phyloP scores from a whole-genome alignment of 2,329 filamentous ascomycete genomes.

The Zasmidium cellare region DNA sequence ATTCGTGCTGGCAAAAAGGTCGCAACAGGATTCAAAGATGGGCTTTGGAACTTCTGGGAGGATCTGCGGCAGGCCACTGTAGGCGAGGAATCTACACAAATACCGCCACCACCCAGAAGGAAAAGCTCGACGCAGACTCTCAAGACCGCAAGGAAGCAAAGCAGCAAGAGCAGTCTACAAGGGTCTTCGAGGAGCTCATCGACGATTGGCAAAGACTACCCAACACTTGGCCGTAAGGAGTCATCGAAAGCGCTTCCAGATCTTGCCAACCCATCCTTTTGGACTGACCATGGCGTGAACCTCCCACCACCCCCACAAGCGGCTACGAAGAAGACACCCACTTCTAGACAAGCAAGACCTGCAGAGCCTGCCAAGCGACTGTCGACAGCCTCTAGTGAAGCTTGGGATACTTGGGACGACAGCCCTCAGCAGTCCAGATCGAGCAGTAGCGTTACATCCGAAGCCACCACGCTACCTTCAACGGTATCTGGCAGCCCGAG shows the following conservation, averaged over 20 bases:
- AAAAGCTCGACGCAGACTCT: conserved; percentile 30
- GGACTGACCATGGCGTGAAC: conserved; percentile 27
- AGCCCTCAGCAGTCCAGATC: conserved; percentile 25
- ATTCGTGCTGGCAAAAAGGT: conserved; percentile 69
- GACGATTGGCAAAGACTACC: conserved; percentile 18
- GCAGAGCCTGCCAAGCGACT: conserved; percentile 16
- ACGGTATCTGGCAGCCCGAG: conserved; percentile 28
- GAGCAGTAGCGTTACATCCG: conserved; percentile 26
- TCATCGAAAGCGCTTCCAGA: conserved; percentile 26
- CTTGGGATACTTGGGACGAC: conserved; percentile 35
- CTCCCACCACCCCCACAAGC: conserved; percentile 14
- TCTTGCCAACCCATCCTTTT: conserved; percentile 32
- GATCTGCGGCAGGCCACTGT: conserved; percentile 94
- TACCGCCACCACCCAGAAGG: conserved; percentile 32
- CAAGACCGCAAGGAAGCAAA: conserved; percentile 23
- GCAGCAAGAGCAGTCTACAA: conserved; percentile 29
- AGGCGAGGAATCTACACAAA: conserved; percentile 78
- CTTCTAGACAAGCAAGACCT: conserved; percentile 22
- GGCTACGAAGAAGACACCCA: conserved; percentile 26
- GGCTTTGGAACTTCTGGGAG: conserved; percentile 91
- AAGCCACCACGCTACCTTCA: conserved; percentile 26
- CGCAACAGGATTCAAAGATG: conserved; percentile 84
- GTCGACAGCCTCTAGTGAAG: conserved; percentile 27
- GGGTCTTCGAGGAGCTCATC: conserved; percentile 23
- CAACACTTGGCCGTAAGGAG: conserved; percentile 21